Conservation (phyloP, 2,329 filamentous ascomycete genomes). For the Aureobasidium pullulans region DNA sequence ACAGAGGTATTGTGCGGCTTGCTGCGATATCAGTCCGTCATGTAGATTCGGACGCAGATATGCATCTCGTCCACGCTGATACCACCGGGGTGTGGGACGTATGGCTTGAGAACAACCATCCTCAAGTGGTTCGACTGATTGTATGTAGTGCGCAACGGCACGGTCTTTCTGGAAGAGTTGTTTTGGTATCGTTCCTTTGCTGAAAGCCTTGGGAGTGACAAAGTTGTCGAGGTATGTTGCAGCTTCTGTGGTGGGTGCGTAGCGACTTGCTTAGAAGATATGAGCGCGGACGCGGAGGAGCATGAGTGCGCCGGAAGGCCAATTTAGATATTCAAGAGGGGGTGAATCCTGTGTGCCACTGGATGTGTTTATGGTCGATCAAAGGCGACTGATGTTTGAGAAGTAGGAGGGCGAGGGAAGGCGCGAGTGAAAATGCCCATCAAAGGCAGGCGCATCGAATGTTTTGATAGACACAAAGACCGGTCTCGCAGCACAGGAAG, state of each 20-base stretch:
- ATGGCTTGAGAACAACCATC: no score
- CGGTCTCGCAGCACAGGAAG: conserved; percentile 11
- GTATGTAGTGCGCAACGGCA: no score
- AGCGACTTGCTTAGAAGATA: not conserved
- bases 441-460: not conserved
- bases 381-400: not conserved
- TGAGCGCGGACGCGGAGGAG: not conserved
- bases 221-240: not conserved
- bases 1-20: not conserved
- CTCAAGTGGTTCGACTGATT: no score
- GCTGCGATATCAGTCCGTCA: no score
- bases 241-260: not conserved
- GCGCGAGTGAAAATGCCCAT: not conserved
- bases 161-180: no score
- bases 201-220: not conserved
- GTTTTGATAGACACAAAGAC: conserved; percentile 3
- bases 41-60: no score
- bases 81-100: no score
- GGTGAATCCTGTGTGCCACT: not conserved
- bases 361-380: not conserved
- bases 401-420: not conserved
- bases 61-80: no score
- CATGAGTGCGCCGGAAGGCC: not conserved
- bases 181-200: no score
- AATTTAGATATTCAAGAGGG: not conserved